Evolutionary conservation across 2,329 filamentous ascomycete genomes (phyloP), one percentile per base, ranked within the genome.

Genomic region (Dactylonectria estremocensis): DNA sequence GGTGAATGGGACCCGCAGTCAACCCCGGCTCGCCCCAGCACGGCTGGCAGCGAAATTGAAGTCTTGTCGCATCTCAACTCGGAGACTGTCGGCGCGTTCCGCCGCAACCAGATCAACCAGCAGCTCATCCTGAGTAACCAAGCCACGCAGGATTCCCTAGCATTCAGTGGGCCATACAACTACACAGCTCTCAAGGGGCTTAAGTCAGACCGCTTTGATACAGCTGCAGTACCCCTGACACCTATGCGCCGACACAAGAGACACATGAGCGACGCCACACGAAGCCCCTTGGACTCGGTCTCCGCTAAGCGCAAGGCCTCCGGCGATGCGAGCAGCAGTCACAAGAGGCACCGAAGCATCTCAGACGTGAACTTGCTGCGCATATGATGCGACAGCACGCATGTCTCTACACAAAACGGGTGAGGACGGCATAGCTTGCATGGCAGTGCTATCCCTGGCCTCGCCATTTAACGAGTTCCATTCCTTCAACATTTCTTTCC

Each of bases 41-140:
- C 86, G 40, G 80, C 84, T 43, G 80, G 81, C 33, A 84, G 84
- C 75, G 85, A 89, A 69, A 78, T 79, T 18, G 82, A 85, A 43
- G 77, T 83, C 9, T 77, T 81, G 11, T 89, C 95, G 45, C 90
- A 92, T 74, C 88, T 90, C 71, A 89, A 89, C 66, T 81, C 86
- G 9, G 88, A 91, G 64, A 89, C 92, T 14, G 93, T 96, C 40
- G 92, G 92, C 43, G 92, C 93, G 1, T 97, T 96, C 85, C 93
- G 93, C 63, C 89, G 85, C 70, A 91, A 89, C 79, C 90, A 89
- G 77, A 90, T 84, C 84, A 88, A 89, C 77, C 86, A 89, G 76
- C 86, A 89, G 72, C 82, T 90, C 67, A 88, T 90, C 66, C 79
- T 87, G 69, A 89, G 87, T 80, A 88, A 87, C 76, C 87, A 89